Base-by-base conservation (phyloP, 225 moss, liverwort and hornwort genomes). In the Physcomitrellopsis africana region DNA sequence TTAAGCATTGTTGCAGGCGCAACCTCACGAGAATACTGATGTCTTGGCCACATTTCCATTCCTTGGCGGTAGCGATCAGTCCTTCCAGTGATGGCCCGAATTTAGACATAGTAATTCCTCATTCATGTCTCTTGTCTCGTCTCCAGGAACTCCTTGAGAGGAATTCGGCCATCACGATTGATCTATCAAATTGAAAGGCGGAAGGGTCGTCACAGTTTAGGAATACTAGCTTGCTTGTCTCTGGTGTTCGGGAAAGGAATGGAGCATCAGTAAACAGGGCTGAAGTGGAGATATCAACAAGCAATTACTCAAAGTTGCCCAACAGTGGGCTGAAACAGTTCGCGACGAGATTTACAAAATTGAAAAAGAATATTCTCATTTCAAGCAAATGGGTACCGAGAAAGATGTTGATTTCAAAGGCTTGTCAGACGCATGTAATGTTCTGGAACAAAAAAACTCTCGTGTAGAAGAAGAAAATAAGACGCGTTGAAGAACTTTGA, bases 351-450 rank as follows among this genome's bases (percentile, higher is more conserved):
- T 85, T 79, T 81, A 79, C 32, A 74, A 81, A 59, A 44, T 90
- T 4, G 86, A 91, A 68, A 83, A 81, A 53, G 94, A 94, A 82
- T 78, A 78, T 20, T 24, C 73, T 9, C 83, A 86, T 45, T 86
- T 65, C 72, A 94, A 83, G 47, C 87, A 87, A 76, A 64, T 81
- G 63, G 89, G 81, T 49, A 70, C 76, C 7, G 91, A 97, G 80
- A 86, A 85, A 63, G 94, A 91, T 55, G 84, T 77, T 41, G 93
- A 99, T 63, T 84, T 95, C 52, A 93, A 93, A 81, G 91, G 90
- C 12, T 80, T 99, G 9, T 92, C 95, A 1, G 93, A 94, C 60
- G 95, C 95, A 24, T 99, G 93, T 77, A 95, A 93, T 74, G 85
- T 83, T 23, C 81, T 99, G 80, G 97, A 99, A 62, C 91, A 91